Evolutionary conservation across 805 yeast genomes (phyloP).

Genomic region (Pichia phayaonensis): DNA sequence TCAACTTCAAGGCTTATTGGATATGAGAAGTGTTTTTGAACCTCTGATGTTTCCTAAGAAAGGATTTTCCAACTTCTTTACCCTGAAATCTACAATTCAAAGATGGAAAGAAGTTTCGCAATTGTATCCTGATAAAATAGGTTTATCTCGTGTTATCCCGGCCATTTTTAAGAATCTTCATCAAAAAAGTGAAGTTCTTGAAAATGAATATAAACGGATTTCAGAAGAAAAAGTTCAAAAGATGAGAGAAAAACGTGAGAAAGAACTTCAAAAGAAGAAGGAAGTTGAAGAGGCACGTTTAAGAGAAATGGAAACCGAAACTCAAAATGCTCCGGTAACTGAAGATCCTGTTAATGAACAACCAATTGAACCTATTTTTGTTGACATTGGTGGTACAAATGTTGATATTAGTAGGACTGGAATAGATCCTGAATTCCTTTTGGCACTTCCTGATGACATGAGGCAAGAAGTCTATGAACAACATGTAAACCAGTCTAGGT

Average conservation of each 20-base stretch:
- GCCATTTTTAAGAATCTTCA: conserved; percentile 40
- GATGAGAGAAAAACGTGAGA: conserved; percentile 12
- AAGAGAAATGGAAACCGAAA: conserved; percentile 17
- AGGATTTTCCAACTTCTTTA: conserved; percentile 15
- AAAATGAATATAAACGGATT: conserved; percentile 16
- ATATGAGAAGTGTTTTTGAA: conserved; percentile 12
- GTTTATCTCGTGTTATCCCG: conserved; percentile 27
- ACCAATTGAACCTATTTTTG: conserved; percentile 48
- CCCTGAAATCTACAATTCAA: conserved; percentile 37
- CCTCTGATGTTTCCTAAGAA: conserved; percentile 9
- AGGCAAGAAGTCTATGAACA: conserved; percentile 86
- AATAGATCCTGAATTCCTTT: conserved; percentile 84
- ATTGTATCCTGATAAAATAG: conserved; percentile 34
- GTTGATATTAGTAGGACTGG: conserved; percentile 87
- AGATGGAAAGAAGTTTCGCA: conserved; percentile 61
- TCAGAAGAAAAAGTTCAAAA: conserved; percentile 21
- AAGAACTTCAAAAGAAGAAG: conserved; percentile 27
- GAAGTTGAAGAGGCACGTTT: conserved; percentile 28
- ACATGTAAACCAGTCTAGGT: conserved; percentile 70
- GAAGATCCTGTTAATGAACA: conserved; percentile 9
- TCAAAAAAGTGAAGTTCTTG: conserved; percentile 36
- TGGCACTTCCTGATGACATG: conserved; percentile 88
- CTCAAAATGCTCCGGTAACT: conserved; percentile 20
- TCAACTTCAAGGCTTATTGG: conserved; percentile 2
- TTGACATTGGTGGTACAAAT: conserved; percentile 65